These are phyloP conservation scores for Agrocybe chaxingu DNA, from an alignment of 768 basidiomycete species.

Conservation along the genomic window DNA sequence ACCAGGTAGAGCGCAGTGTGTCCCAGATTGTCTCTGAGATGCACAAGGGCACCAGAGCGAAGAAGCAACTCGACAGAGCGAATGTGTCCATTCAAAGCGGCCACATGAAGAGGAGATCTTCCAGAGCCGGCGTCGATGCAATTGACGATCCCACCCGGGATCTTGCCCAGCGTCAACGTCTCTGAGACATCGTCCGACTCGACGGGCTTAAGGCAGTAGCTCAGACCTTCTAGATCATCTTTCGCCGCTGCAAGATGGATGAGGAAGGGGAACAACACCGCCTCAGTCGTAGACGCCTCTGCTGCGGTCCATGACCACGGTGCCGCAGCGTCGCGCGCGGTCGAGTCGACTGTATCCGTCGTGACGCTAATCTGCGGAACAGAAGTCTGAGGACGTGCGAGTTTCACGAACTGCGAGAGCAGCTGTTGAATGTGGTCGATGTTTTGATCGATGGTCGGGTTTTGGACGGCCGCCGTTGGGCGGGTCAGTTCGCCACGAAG, in stretches of 20 bases:
- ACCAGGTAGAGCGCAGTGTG: slow-evolving; percentile 87
- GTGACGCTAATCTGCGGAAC: slow-evolving; percentile 33
- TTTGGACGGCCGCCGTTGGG: slow-evolving; percentile 39
- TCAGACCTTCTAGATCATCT: slow-evolving; percentile 61
- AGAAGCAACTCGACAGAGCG: slow-evolving; percentile 49
- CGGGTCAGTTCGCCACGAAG: slow-evolving; percentile 87
- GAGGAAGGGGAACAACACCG: slow-evolving; percentile 70
- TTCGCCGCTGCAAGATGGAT: slow-evolving; percentile 76
- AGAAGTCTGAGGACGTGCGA: slow-evolving; percentile 40
- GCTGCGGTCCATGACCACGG: slow-evolving; percentile 79
- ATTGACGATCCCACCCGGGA: slow-evolving; percentile 72
- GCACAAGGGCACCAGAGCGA: slow-evolving; percentile 75
- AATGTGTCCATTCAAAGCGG: slow-evolving; percentile 64
- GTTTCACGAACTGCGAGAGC: slow-evolving; percentile 65
- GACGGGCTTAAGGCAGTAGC: slow-evolving; percentile 50
- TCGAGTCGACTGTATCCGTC: slow-evolving; percentile 34
- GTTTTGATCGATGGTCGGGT: slow-evolving; percentile 43
- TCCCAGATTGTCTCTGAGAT: slow-evolving; percentile 74
- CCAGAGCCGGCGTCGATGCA: slow-evolving; percentile 68
- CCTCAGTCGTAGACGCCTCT: slow-evolving; percentile 68
- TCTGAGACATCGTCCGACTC: slow-evolving; percentile 24
- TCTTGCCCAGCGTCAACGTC: slow-evolving; percentile 30
- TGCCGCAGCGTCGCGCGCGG: slow-evolving; percentile 48
- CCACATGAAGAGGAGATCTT: slow-evolving; percentile 75
- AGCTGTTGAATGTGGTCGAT: slow-evolving; percentile 62